Evolutionary conservation across 2,329 filamentous ascomycete species (phyloP), one percentile per base, ranked within the genome.

Genomic region (Trichophyton simii): DNA sequence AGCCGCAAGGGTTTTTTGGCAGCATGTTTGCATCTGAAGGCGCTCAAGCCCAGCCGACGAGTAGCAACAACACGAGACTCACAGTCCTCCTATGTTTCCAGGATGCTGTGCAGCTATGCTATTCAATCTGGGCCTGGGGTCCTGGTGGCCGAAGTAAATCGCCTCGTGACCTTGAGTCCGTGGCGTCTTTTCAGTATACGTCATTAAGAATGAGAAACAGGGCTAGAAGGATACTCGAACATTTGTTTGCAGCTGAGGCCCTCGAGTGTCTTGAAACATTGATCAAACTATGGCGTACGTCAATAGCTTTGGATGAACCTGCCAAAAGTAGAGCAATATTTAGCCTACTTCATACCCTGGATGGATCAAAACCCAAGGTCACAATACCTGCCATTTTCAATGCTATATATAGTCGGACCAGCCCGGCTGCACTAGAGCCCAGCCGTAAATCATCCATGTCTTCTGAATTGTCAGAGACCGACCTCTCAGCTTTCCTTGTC

Each of bases 51-150:
- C 85, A 91, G 57, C 90, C 86, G 63, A 84, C 87, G 6, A 91
- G 89, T n/a, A 91, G 91, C 7, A 99, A 97, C 69, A 92, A 94
- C 68, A 59, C 41, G 7, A 84, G 92, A 54, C 80, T 99, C 22
- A 97, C 94, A 0, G 92, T 99, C 20, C 80, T 96, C 50, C 80
- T 99, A n/a, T 95, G 91, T 9, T 96, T 99, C 71, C 92, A 97
- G 72, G 95, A 99, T 72, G 90, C 91, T 0, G 89, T 97, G 62
- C 85, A 90, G 25, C 88, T 95, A 58, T 96, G 91, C 73, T 95
- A 95, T 71, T 84, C 81, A 11, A 96, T 99, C 59, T 99, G 95
- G 94, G 88, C 89, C 0, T 99, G 94, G 92, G 89, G 82, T 13
- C 82, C 88, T 4, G 87, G 67, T 76, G 80, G 71, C 63, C 68